Evolutionary conservation across 176 grass and related monocot species (phyloP).

Genomic region (Typha latifolia): DNA sequence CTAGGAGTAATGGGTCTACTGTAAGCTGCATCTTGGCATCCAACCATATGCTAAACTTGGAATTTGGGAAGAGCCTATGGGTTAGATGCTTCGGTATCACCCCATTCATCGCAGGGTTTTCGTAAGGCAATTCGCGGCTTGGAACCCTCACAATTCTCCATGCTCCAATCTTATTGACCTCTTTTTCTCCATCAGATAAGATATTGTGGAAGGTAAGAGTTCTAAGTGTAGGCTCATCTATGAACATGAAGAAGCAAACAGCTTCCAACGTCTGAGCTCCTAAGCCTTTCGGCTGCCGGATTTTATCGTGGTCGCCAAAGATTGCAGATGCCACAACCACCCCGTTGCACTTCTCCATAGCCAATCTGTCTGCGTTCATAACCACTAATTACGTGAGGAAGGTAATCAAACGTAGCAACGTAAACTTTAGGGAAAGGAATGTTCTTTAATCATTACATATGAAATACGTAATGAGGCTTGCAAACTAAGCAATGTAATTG

Average conservation of each 20-base stretch:
- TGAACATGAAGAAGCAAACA: constrained; percentile 88
- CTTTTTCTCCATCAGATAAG: constrained; percentile 5
- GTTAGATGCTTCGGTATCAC: constrained; percentile 71
- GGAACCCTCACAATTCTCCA: constrained; percentile 46
- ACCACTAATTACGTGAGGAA: not conserved
- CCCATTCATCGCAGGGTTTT: constrained; percentile 75
- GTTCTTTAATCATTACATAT: constrained; percentile 17
- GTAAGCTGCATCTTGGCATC: constrained; percentile 93
- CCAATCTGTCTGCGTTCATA: constrained; percentile 44
- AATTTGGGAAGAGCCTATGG: constrained; percentile 81
- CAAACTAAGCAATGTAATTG: constrained; percentile 7
- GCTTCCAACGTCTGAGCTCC: constrained; percentile 35
- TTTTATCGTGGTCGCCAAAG: constrained; percentile 77
- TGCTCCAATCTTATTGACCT: constrained; percentile 26
- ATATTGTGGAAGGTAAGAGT: constrained; percentile 38
- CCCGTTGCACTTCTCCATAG: constrained; percentile 59
- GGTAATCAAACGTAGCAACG: constrained; percentile 1
- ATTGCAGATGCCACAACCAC: constrained; percentile 76
- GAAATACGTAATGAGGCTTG: constrained; percentile 10
- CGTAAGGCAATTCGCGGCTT: constrained; percentile 45
- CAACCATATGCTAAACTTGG: constrained; percentile 73
- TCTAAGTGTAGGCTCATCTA: constrained; percentile 39
- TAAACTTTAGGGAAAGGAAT: not conserved
- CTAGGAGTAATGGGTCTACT: constrained; percentile 68
- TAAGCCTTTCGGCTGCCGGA: constrained; percentile 69